Conservation (phyloP, 2,329 filamentous ascomycete genomes). For the Beauveria varroae region DNA sequence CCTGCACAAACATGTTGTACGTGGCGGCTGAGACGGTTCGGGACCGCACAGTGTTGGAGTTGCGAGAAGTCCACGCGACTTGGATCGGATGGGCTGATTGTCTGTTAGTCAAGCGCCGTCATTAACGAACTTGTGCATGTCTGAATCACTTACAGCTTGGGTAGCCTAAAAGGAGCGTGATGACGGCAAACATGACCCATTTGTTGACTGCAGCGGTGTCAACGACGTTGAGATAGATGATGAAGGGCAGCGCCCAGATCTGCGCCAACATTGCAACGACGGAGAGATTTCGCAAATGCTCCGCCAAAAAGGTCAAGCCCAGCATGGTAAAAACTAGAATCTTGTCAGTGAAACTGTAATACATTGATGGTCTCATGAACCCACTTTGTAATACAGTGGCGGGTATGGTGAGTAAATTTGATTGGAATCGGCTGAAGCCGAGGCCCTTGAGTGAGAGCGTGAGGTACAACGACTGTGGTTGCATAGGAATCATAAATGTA, state of each 20-base stretch:
- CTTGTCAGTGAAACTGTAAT: not conserved
- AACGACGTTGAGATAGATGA: conserved; percentile 36
- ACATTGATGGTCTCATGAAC: conserved; percentile 25
- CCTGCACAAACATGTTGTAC: conserved; percentile 42
- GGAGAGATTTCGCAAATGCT: conserved; percentile 33
- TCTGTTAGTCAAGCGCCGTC: not conserved
- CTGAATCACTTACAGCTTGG: conserved; percentile 21
- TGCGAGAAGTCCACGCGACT: conserved; percentile 50
- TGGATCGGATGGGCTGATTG: conserved; percentile 40
- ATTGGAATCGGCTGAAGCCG: conserved; percentile 44
- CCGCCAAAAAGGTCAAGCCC: conserved; percentile 37
- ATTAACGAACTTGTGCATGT: not conserved
- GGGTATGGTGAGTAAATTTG: conserved; percentile 50
- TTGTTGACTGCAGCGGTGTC: conserved; percentile 20
- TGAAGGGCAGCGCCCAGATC: conserved; percentile 47
- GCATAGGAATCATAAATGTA: conserved; percentile 38
- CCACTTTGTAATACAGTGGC: conserved; percentile 33
- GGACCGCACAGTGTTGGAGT: conserved; percentile 50
- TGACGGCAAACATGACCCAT: conserved; percentile 28
- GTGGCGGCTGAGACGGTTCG: conserved; percentile 49
- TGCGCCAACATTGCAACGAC: conserved; percentile 36
- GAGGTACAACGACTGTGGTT: conserved; percentile 40
- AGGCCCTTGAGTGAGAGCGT: conserved; percentile 44
- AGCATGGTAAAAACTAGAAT: conserved; percentile 30
- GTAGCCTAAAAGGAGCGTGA: conserved; percentile 27